phyloP scores from a whole-genome alignment of 2,329 filamentous ascomycete species.

The Cladosporium austrohemisphaericum region DNA sequence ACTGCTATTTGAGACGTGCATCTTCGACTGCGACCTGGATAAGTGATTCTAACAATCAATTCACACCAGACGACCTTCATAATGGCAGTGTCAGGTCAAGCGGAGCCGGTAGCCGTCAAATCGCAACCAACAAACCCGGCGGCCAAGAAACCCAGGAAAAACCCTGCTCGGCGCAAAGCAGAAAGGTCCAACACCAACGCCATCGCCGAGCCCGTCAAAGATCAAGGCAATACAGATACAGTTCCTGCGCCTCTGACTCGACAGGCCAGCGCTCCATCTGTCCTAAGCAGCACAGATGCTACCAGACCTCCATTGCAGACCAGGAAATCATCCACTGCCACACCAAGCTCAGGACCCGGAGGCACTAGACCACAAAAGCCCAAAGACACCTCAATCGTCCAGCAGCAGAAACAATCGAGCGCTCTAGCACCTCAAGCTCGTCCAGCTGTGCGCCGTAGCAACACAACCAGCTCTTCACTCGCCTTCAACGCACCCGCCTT shows the following conservation, averaged over 20 bases:
- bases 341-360: not conserved
- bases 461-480: constrained; percentile 12
- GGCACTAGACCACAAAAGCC: not conserved
- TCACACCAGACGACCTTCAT: no score
- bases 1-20: no score
- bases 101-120: no score
- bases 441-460: not conserved
- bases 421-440: not conserved
- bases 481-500: constrained; percentile 23
- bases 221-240: not conserved
- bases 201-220: not conserved
- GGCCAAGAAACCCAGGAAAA: constrained; percentile 19
- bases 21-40: no score
- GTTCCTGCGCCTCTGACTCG: no score
- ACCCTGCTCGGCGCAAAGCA: constrained; percentile 24
- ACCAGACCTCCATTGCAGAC: not conserved
- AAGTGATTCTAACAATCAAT: no score
- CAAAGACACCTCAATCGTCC: not conserved
- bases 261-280: constrained; percentile 4
- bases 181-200: constrained; percentile 8
- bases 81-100: no score
- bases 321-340: not conserved
- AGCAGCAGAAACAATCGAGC: not conserved
- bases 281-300: not conserved
- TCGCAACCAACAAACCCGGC: not conserved